These are phyloP conservation scores for Pisolithus microcarpus DNA, from an alignment of 768 basidiomycete species.

Conservation along the genomic window DNA sequence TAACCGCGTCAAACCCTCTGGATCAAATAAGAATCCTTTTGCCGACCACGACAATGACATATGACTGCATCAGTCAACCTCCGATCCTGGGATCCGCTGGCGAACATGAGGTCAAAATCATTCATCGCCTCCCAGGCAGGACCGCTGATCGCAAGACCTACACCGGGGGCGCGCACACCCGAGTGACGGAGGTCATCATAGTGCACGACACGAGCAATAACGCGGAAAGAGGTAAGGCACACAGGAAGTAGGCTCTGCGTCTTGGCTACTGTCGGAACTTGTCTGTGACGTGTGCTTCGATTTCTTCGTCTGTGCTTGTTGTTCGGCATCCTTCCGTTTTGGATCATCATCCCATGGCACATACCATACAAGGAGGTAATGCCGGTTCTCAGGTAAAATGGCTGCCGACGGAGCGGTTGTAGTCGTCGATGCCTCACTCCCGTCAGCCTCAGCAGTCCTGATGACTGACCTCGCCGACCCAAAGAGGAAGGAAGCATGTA, in stretches of 20 bases:
- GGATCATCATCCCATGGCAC: constrained; percentile 41
- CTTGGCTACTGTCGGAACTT: constrained; percentile 16
- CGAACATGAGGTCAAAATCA: constrained; percentile 15
- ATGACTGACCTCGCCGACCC: constrained; percentile 69
- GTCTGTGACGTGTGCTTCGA: constrained; percentile 20
- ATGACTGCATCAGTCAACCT: constrained; percentile 39
- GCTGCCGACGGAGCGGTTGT: constrained; percentile 31
- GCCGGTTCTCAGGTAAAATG: constrained; percentile 43
- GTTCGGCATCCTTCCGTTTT: constrained; percentile 17
- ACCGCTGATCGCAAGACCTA: constrained; percentile 62
- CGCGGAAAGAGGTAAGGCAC: constrained; percentile 58
- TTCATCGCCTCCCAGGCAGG: constrained; percentile 47
- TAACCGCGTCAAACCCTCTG: constrained; percentile 70
- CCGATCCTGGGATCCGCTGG: constrained; percentile 28
- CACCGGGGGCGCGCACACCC: constrained; percentile 66
- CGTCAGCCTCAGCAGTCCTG: constrained; percentile 18
- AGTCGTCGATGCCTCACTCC: constrained; percentile 9
- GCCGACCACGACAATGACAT: constrained; percentile 54
- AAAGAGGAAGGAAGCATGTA: constrained; percentile 85
- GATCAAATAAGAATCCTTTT: constrained; percentile 67
- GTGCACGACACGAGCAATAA: constrained; percentile 66
- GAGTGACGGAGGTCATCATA: constrained; percentile 67
- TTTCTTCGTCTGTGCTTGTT: constrained; percentile 24
- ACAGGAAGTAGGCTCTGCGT: constrained; percentile 40
- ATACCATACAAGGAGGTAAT: constrained; percentile 78